Evolutionary conservation across 441 rosid genomes (phyloP), one percentile per base, ranked within the genome.

Genomic region (Corymbia calophylla): DNA sequence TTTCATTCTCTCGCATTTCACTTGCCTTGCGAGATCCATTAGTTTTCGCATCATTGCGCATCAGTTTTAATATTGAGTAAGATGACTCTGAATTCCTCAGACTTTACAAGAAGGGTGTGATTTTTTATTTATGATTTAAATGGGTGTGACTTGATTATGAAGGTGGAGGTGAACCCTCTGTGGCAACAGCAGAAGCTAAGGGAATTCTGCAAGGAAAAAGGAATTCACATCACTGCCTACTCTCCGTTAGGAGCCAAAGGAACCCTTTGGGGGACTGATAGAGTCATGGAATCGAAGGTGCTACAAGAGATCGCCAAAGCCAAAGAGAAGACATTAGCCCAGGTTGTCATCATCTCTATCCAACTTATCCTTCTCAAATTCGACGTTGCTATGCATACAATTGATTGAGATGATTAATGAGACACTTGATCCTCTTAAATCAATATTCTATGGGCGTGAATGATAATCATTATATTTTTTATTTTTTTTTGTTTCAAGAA

Each of bases 241-340:
- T 90, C 95, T 47, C 88, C 92, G 2, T 18, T 94, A 44, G 93
- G 93, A 84, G 94, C 94, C 4, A 87, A 88, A 87, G 95, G 94
- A 3, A 92, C 95, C 25, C 91, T 91, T 35, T 94, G 94, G 95
- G 96, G 95, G 48, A 90, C 93, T 82, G 86, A 31, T 54, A 88
- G 92, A 55, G 92, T 94, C 8, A 88, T 94, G 91, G 93, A 94
- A 44, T 91, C 88, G 87, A 88, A 90, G 35, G 86, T 91, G 58
- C 93, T 94, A 1, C 89, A 92, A 80, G 91, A 94, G 16, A 93
- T 94, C 54, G 94, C 96, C 9, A 87, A 35, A 15, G 87, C 92
- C n/a, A 93, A 92, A 48, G 88, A 93, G 31, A 94, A 93, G 89
- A 92, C 95, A 0, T 90, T 94, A 6, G 95, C 94, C 29, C 94